Percentiles rank a stretch among this genome's conserved stretches.
These are phyloP conservation scores for Alternaria triticina DNA, from an alignment of 2,329 filamentous ascomycete genomes.

Conservation along the genomic window DNA sequence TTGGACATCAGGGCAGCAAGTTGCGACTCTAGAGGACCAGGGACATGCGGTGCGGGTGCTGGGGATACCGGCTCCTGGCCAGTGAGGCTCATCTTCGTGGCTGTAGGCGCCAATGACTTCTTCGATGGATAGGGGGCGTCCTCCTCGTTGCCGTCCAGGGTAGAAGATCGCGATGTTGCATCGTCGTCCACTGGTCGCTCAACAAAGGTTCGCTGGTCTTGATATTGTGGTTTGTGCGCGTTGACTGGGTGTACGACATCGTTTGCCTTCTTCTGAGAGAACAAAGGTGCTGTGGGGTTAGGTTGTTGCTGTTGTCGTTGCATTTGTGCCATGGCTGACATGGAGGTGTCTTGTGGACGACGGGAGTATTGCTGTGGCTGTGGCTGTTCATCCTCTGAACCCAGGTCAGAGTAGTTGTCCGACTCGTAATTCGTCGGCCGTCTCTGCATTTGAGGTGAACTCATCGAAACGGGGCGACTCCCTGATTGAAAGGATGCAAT, in stretches of 20 bases:
- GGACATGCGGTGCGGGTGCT: constrained; percentile 31
- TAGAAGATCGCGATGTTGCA: constrained; percentile 40
- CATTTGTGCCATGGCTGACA: constrained; percentile 39
- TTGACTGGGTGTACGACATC: constrained; percentile 18
- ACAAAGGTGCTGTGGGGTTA: constrained; percentile 23
- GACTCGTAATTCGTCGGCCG: constrained; percentile 40
- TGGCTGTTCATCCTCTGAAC: constrained; percentile 33
- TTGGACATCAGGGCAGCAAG: constrained; percentile 48
- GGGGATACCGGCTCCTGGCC: constrained; percentile 27
- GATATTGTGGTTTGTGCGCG: constrained; percentile 18
- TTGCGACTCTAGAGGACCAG: constrained; percentile 46
- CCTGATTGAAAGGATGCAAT: constrained; percentile 35
- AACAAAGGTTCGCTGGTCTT: constrained; percentile 9
- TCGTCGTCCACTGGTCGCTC: constrained; percentile 39
- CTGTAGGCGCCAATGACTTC: constrained; percentile 31
- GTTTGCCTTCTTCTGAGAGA: constrained; percentile 33
- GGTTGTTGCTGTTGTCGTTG: constrained; percentile 21
- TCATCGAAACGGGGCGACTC: constrained; percentile 6
- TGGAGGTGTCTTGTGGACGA: constrained; percentile 19
- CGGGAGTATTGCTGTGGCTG: constrained; percentile 10
- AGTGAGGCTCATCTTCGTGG: constrained; percentile 9
- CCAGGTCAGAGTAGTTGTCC: constrained; percentile 39
- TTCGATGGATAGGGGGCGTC: constrained; percentile 40
- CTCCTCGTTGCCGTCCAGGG: constrained; percentile 40
- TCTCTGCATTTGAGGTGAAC: constrained; percentile 30